Percentiles rank a stretch among this genome's conserved stretches.
Conservation (phyloP, 1,284 basidiomycete species). For the Ceratobasidium sp. region DNA sequence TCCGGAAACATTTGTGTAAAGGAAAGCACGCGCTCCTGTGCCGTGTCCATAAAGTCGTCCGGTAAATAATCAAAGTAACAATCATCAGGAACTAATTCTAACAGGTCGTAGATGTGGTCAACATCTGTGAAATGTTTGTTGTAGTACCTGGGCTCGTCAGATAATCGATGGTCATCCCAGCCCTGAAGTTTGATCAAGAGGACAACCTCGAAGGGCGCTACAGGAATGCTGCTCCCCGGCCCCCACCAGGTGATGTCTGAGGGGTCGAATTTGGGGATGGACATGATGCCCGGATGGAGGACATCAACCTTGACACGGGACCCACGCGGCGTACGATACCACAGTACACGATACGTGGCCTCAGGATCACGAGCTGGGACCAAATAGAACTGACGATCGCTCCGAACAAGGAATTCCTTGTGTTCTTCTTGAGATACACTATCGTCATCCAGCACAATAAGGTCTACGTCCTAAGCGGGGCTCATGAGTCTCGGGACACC, state of each 20-base stretch:
- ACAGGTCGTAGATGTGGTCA: background rate
- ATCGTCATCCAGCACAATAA: background rate
- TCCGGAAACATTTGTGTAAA: background rate
- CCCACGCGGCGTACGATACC: background rate
- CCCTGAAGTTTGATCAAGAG: slow-evolving; percentile 19
- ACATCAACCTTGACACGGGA: slow-evolving; percentile 18
- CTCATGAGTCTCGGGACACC: background rate
- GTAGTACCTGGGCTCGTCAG: background rate
- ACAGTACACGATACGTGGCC: slow-evolving; percentile 17
- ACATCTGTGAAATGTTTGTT: slow-evolving; percentile 2
- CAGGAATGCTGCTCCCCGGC: background rate
- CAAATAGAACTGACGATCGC: slow-evolving; percentile 11
- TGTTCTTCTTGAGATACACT: background rate
- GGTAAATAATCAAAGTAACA: background rate
- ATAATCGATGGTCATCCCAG: slow-evolving; percentile 2
- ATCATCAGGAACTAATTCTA: background rate
- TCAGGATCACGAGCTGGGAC: slow-evolving; percentile 4
- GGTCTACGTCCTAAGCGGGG: slow-evolving; percentile 10
- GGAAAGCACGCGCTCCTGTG: background rate
- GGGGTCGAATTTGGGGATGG: slow-evolving; percentile 2
- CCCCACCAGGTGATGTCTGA: background rate
- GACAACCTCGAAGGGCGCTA: background rate
- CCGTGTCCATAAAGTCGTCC: background rate
- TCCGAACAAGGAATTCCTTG: background rate
- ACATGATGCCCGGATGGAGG: slow-evolving; percentile 26